Base-by-base conservation (phyloP, 441 rosid species). In the Rhodomyrtus psidioides region DNA sequence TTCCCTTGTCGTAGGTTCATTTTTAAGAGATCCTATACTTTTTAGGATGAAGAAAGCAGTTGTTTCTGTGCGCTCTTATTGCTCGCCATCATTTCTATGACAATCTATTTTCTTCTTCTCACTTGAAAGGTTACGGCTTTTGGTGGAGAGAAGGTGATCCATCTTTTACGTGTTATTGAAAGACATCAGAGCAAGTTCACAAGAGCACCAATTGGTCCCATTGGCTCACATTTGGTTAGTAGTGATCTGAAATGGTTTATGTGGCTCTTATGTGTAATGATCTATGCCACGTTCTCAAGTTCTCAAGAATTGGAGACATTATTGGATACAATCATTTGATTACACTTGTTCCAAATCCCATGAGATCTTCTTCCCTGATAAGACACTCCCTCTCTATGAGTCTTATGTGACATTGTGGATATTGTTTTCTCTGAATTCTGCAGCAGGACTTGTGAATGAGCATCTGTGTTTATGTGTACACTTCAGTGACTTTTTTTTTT, bases 171-270 rank as follows among this genome's bases (percentile, higher is more conserved):
- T 83, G 88, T 88, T 84, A 96, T 98, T 87, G 99, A 98, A 89
- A 93, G 94, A 87, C 89, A 88, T 87, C 95, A 91, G 53, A 91
- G 84, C 56, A 88, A 86, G 87, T 98, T 98, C 89, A 86, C 84
- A 83, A 92, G 88, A 90, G 96, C 99, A 44, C 99, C 99, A 34
- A 94, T 98, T 87, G 99, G 99, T 92, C 99, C 99, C 81, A 93
- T 96, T 89, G 99, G 99, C 85, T 93, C 95, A 79, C 99, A 96
- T 91, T 87, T 98, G 93, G 99, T 98, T 84, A 92, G 99, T 84
- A 39, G 46, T 84, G n/a, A 49, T 53, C 16, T 84, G 53, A 46
- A 46, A 57, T n/a, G n/a, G n/a, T n/a, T n/a, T n/a, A n/a, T n/a
- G n/a, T n/a, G n/a, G n/a, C n/a, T n/a, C n/a, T n/a, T n/a, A n/a